Conservation (phyloP, 495 filamentous ascomycete genomes). For the Lasiosphaeria ovina region DNA sequence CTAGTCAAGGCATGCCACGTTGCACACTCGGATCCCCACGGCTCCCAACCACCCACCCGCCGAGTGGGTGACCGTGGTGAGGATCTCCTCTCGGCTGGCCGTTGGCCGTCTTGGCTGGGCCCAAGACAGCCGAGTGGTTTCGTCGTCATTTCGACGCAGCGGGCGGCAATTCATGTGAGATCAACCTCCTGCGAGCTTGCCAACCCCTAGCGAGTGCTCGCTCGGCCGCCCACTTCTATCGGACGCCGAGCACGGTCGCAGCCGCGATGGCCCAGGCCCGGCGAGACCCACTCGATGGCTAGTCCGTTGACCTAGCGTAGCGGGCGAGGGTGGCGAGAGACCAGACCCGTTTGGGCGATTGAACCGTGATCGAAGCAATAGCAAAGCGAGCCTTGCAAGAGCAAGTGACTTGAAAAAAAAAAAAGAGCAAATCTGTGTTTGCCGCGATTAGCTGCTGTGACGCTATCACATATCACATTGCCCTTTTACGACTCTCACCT, state of each 20-base stretch:
- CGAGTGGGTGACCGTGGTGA: conserved; percentile 9
- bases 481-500: not conserved
- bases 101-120: conserved; percentile 6
- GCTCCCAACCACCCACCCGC: conserved; percentile 14
- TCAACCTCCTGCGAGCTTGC: conserved; percentile 25
- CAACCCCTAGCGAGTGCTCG: conserved; percentile 9
- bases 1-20: conserved; percentile 36
- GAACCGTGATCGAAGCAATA: not conserved
- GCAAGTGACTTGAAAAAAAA: not conserved
- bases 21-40: conserved; percentile 16
- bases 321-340: not conserved
- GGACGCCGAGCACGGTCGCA: conserved; percentile 22
- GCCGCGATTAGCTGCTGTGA: conserved; percentile 12
- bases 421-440: conserved; percentile 7
- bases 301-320: not conserved
- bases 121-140: conserved; percentile 15
- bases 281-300: conserved; percentile 5
- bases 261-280: conserved; percentile 3
- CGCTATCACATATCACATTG: conserved; percentile 9
- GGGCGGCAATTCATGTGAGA: conserved; percentile 35
- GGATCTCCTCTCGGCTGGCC: conserved; percentile 9
- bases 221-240: conserved; percentile 1
- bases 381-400: not conserved
- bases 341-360: not conserved
- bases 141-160: conserved; percentile 4